Base-by-base conservation (phyloP, 306 rosid species). In the Casuarina equisetifolia region DNA sequence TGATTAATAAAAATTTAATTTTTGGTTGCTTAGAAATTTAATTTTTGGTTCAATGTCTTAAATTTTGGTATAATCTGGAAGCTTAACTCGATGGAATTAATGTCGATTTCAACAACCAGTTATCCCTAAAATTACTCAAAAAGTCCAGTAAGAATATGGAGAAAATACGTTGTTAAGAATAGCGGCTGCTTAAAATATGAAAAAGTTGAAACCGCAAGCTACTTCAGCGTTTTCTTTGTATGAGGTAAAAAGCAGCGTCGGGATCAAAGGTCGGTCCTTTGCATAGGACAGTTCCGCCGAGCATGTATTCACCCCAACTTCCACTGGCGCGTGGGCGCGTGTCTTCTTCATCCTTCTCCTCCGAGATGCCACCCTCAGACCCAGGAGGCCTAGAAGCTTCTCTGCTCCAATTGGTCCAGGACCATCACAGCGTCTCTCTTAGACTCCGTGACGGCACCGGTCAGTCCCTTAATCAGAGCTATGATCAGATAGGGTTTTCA, bases 341-440 rank as follows among this genome's bases (percentile, higher is more conserved):
- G 55, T 48, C 54, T 57, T 35, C 58, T 3, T 83, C 64, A 1
- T 79, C 74, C 10, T 75, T 79, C 62, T 62, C 42, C 32, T 9
- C 80, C 25, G 89, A 78, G 20, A 55, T 40, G 57, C 75, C 78
- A 69, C 61, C 35, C 54, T 52, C 51, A 9, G 88, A 84, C 5
- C 81, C 87, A 0, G 89, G 82, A 42, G 92, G 84, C 1, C 46
- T 88, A 10, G 96, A 91, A 81, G 89, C 86, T 74, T 79, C 94
- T 4, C 73, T 94, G 45, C 82, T 82, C 3, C 83, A 86, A 52
- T 40, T 91, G 52, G 10, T 87, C 61, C 85, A 86, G 2, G 80
- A 87, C n/a, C 94, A 90, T 68, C 80, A 80, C 59, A 76, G 79
- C 72, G 69, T 87, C 58, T 87, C 94, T 75, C 88, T 90, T 75